Evolutionary conservation across 768 basidiomycete genomes (phyloP), one percentile per base, ranked within the genome.

Genomic region (Amanita pallidorosea): DNA sequence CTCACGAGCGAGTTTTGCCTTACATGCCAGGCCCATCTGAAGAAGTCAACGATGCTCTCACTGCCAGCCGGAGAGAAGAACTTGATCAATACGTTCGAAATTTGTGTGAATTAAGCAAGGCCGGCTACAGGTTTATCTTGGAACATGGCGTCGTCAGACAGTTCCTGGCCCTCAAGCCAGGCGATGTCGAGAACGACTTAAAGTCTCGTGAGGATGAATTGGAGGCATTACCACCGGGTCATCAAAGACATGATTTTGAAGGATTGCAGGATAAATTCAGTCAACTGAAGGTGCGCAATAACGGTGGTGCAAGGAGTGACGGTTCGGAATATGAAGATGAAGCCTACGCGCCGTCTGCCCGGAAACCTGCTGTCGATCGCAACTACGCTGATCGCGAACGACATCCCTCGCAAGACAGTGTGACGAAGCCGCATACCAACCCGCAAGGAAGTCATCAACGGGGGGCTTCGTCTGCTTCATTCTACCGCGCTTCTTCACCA

Each of bases 21-120:
- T 97, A 81, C 67, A 99, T 99, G 96, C 96, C 96, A 2, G 96
- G 96, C 2, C 96, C 94, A 5, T 80, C 87, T 6, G 75, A 85
- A 22, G 70, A 82, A 17, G 91, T 97, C 31, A 84, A 93, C 67
- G 85, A 90, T 55, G 73, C 75, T 36, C 73, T 98, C 56, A 95
- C 93, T 23, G 81, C 85, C 13, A 77, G 80, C 31, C 74, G 96
- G 49, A 77, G 85, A 54, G 73, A 71, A 17, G 96, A 98, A 60
- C 75, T 99, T 25, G 88, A 96, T 59, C 83, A 86, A 27, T 99
- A 99, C 66, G 75, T 97, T 34, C 77, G 77, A 59, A 79, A 81
- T 48, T 74, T 99, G 12, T 87, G 90, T 63, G 75, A 74, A 27
- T 72, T 99, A 33, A 81, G 77, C 59, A 64, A 68, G 50, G 68